phyloP scores from a whole-genome alignment of 2,329 filamentous ascomycete genomes.

The Xylariaceae sp. region DNA sequence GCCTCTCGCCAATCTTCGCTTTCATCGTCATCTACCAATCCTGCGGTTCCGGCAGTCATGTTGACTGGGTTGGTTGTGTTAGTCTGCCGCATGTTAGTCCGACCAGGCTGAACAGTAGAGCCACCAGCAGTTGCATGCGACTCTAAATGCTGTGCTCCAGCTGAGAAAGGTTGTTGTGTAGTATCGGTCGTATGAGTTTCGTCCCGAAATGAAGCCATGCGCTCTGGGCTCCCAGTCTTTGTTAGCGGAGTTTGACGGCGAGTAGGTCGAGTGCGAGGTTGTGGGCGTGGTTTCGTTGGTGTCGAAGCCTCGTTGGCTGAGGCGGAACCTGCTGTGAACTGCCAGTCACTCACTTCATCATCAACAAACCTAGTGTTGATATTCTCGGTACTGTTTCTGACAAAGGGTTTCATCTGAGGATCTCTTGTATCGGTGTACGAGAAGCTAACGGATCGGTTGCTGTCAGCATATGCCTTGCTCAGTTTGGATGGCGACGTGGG shows the following conservation, averaged over 20 bases:
- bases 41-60: constrained; percentile 44
- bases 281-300: constrained; percentile 36
- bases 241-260: constrained; percentile 38
- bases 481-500: constrained; percentile 4
- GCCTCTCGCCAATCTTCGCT: constrained; percentile 37
- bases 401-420: constrained; percentile 31
- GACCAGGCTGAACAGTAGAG: constrained; percentile 36
- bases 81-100: constrained; percentile 26
- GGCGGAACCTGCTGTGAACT: constrained; percentile 51
- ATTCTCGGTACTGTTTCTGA: constrained; percentile 46
- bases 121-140: constrained; percentile 40
- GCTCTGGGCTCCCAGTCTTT: constrained; percentile 22
- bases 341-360: constrained; percentile 46
- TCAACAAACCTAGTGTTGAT: constrained; percentile 61
- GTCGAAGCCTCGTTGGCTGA: constrained; percentile 27
- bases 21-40: constrained; percentile 46
- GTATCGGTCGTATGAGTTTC: constrained; percentile 23
- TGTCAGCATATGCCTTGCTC: constrained; percentile 34
- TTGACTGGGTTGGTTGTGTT: constrained; percentile 62
- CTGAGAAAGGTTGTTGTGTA: constrained; percentile 44
- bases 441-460: constrained; percentile 45
- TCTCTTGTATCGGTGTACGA: constrained; percentile 44
- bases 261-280: constrained; percentile 39
- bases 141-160: constrained; percentile 53
- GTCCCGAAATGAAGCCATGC: constrained; percentile 20